Evolutionary conservation across 1,284 basidiomycete species (phyloP).

Genomic region (Ceratobasidium sp.): DNA sequence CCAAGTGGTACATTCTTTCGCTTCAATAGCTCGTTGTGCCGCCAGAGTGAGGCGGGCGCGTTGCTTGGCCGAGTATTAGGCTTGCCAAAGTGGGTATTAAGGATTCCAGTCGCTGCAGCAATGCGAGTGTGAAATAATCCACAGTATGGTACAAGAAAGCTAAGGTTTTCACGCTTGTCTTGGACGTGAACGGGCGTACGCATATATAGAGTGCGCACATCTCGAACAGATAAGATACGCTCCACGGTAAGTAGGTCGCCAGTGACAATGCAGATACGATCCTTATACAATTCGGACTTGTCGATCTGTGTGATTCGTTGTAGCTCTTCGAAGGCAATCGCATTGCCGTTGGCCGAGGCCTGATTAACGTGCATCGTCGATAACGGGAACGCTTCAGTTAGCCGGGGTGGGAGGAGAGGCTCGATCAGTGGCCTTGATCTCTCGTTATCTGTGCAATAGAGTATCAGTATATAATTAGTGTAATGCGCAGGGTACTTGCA

Average conservation of each 20-base stretch:
- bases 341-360: background rate
- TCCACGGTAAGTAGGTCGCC: background rate
- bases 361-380: background rate
- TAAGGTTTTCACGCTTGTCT: background rate
- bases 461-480: background rate
- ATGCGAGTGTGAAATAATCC: constrained; percentile 4
- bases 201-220: constrained; percentile 9
- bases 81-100: constrained; percentile 9
- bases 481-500: background rate
- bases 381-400: background rate
- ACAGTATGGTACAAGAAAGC: background rate
- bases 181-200: constrained; percentile 4
- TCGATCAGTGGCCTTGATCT: background rate
- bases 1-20: constrained; percentile 9
- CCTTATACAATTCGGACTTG: background rate
- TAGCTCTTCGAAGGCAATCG: background rate
- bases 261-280: background rate
- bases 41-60: background rate
- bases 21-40: constrained; percentile 5
- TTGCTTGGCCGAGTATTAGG: background rate
- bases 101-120: background rate
- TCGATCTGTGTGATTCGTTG: constrained; percentile 1
- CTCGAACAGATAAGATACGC: background rate
- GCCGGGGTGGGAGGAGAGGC: background rate
- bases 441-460: background rate